Evolutionary conservation across 1,284 basidiomycete genomes (phyloP).

Genomic region (Heterobasidion annosum): DNA sequence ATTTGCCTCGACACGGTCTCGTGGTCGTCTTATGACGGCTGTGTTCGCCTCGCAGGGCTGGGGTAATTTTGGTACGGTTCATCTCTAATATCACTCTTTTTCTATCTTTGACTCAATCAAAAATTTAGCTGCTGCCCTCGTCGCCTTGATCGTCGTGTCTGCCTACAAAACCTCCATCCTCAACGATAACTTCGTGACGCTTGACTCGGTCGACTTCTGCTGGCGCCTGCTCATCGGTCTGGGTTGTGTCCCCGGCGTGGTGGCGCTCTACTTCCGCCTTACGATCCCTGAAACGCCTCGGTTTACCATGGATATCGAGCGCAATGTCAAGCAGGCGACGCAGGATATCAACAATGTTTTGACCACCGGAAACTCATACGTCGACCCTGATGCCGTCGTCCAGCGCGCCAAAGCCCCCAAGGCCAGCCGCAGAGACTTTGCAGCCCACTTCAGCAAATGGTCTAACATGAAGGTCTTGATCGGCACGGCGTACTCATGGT

Average conservation of each 20-base stretch:
- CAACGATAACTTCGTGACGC: slow-evolving; percentile 29
- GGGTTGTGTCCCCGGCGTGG: slow-evolving; percentile 55
- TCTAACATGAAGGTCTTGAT: slow-evolving; percentile 58
- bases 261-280: slow-evolving; percentile 71
- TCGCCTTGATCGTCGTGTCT: slow-evolving; percentile 57
- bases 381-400: slow-evolving; percentile 47
- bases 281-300: slow-evolving; percentile 76
- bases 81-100: slow-evolving; percentile 7
- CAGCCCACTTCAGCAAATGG: slow-evolving; percentile 50
- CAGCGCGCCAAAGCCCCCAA: slow-evolving; percentile 58
- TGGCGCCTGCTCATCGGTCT: slow-evolving; percentile 70
- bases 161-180: slow-evolving; percentile 63
- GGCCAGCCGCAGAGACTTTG: slow-evolving; percentile 58
- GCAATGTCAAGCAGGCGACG: slow-evolving; percentile 68
- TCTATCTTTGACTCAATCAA: slow-evolving; percentile 15
- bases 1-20: slow-evolving; percentile 66
- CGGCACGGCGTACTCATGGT: slow-evolving; percentile 65
- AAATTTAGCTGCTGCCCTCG: slow-evolving; percentile 47
- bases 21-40: slow-evolving; percentile 66
- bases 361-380: slow-evolving; percentile 33
- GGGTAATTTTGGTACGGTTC: slow-evolving; percentile 50
- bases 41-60: slow-evolving; percentile 66
- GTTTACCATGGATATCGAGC: slow-evolving; percentile 87
- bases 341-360: slow-evolving; percentile 62
- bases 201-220: slow-evolving; percentile 46